Evolutionary conservation across 768 basidiomycete species (phyloP).

Genomic region (Lactarius evosmus): DNA sequence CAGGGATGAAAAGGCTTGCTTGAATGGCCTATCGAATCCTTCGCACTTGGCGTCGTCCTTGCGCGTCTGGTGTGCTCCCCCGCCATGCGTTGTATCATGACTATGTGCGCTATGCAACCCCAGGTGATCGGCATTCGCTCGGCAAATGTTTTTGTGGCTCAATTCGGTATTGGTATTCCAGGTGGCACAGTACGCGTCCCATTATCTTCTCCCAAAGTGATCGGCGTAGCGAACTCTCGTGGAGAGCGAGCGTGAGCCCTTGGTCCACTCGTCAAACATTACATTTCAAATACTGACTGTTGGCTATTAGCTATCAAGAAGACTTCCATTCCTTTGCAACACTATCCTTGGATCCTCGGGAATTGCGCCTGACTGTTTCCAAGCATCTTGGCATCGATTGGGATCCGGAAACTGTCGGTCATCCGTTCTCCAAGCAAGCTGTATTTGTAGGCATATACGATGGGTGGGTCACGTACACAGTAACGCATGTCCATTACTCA

Average conservation of each 20-base stretch:
- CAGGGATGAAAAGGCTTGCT: conserved; percentile 3
- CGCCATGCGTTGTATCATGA: conserved; percentile 53
- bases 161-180: conserved; percentile 29
- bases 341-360: conserved; percentile 71
- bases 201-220: conserved; percentile 70
- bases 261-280: conserved; percentile 3
- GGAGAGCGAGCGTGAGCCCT: conserved; percentile 63
- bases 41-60: conserved; percentile 4
- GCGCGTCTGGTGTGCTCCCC: not conserved
- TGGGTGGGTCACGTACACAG: conserved; percentile 51
- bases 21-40: conserved; percentile 22
- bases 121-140: conserved; percentile 36
- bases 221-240: conserved; percentile 71
- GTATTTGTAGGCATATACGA: conserved; percentile 91
- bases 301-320: conserved; percentile 70
- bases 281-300: conserved; percentile 22
- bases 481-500: conserved; percentile 1
- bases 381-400: conserved; percentile 64
- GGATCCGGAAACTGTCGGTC: conserved; percentile 56
- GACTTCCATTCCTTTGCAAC: conserved; percentile 79
- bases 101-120: conserved; percentile 53
- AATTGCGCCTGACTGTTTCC: conserved; percentile 63
- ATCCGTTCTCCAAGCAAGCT: conserved; percentile 66
- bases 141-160: conserved; percentile 15
- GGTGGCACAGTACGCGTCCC: conserved; percentile 68